These are phyloP conservation scores for Colletotrichum lindemuthianum DNA, from an alignment of 2,329 filamentous ascomycete species.

Conservation along the genomic window DNA sequence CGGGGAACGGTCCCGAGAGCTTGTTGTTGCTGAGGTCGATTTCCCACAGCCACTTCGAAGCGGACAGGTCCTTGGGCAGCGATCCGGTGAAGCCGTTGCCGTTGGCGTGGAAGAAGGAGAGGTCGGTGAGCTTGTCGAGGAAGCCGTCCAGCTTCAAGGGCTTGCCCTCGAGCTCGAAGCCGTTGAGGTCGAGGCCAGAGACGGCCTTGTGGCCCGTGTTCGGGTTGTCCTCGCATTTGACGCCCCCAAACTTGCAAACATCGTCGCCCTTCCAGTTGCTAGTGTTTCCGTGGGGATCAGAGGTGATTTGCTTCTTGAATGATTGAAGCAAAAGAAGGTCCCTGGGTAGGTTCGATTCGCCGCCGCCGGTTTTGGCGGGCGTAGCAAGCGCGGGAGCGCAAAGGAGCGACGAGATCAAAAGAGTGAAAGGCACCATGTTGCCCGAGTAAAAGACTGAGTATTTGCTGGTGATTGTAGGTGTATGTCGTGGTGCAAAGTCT, in stretches of 20 bases:
- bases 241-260: slow-evolving; percentile 19
- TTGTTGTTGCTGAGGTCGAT: slow-evolving; percentile 13
- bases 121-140: slow-evolving; percentile 20
- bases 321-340: slow-evolving; percentile 12
- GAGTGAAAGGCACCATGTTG: slow-evolving; percentile 10
- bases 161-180: slow-evolving; percentile 6
- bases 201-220: slow-evolving; percentile 6
- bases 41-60: slow-evolving; percentile 11
- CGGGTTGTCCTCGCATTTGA: slow-evolving; percentile 11
- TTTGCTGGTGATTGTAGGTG: neutral
- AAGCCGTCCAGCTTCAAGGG: slow-evolving; percentile 10
- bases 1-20: slow-evolving; percentile 11
- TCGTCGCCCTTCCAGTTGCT: slow-evolving; percentile 14
- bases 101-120: slow-evolving; percentile 23
- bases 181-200: slow-evolving; percentile 6
- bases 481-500: neutral
- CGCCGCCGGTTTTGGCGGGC: neutral
- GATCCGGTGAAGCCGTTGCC: slow-evolving; percentile 17
- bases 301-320: slow-evolving; percentile 12
- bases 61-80: slow-evolving; percentile 14
- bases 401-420: slow-evolving; percentile 27
- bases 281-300: slow-evolving; percentile 1
- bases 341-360: slow-evolving; percentile 9
- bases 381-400: slow-evolving; percentile 14
- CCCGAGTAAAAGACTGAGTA: too few species aligned